Evolutionary conservation across 208 protist species (phyloP), one percentile per base, ranked within the genome.

Genomic region (Wallacemonas sp.): DNA sequence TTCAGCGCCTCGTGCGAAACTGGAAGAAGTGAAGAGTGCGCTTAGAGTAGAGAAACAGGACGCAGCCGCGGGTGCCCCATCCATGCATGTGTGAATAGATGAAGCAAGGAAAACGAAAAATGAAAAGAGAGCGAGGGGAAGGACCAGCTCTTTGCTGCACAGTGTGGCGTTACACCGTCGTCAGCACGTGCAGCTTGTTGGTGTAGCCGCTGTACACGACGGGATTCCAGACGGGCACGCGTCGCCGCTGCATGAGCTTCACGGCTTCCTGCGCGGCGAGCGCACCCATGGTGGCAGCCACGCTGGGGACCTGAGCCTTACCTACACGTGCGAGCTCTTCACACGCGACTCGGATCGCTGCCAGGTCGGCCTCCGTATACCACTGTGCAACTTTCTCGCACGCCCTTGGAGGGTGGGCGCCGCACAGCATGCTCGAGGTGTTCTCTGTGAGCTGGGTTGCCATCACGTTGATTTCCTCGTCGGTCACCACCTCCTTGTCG

Each of bases 221-320:
- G 9, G 95, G 95, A 50, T 89, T 82, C 21, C 88, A 74, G 22
- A 92, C 71, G 15, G 97, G 96, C 3, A 97, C 72, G 21, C 90
- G 89, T 42, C 97, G 94, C 24, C 76, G 73, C 39, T 97, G 97
- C 19, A 99, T 41, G 2, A 99, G 55, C 83, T 99, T 99, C 63
- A 99, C 92, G 17, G 85, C 66, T 76, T 99, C 98, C 76, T 99
- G 97, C 21, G 94, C 87, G 0, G 85, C 91, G 5, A 98, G 58
- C 26, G 97, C 95, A 17, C 97, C 98, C 13, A 98, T 73, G 6
- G 98, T 76, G 8, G 95, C 87, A 1, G 95, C 82, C 9, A 98
- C 79, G 8, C 78, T 88, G 48, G 98, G 90, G 10, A 98, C 62
- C 65, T 99, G 96, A 21, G 55, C 73, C 0, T 24, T 72, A 10